A percentile compares a stretch with the other conserved stretches of the same genome.
Evolutionary conservation across 2,329 filamentous ascomycete genomes (phyloP).

Genomic region (Parascedosporium putredinis): DNA sequence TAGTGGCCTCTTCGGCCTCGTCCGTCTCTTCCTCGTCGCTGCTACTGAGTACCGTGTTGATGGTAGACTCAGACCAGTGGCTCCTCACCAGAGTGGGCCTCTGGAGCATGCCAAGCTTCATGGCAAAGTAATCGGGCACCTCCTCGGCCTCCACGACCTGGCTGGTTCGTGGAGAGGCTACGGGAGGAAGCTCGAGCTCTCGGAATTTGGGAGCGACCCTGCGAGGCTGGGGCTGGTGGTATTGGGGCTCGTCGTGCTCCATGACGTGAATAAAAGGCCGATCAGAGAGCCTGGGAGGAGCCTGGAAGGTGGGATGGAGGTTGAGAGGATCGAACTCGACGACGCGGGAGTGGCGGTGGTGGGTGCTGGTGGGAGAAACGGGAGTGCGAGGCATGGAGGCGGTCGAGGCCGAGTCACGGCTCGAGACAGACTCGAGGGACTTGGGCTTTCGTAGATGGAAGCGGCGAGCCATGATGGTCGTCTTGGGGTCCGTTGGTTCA

Average conservation of each 20-base stretch:
- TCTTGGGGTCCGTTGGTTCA: neutral
- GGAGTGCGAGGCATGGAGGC: constrained; percentile 13
- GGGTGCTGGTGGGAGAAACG: constrained; percentile 10
- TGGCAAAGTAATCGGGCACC: constrained; percentile 22
- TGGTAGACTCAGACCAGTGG: constrained; percentile 33
- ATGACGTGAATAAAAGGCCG: constrained; percentile 19
- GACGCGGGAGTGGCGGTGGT: constrained; percentile 17
- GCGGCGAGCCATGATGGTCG: constrained; percentile 16
- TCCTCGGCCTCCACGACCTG: constrained; percentile 11
- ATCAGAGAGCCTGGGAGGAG: constrained; percentile 12
- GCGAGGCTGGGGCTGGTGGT: neutral
- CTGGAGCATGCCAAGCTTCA: constrained; percentile 15
- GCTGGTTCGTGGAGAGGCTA: constrained; percentile 17
- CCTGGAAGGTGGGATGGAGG: constrained; percentile 23
- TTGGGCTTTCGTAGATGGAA: constrained; percentile 31
- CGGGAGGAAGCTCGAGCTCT: constrained; percentile 15
- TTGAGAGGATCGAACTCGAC: constrained; percentile 22
- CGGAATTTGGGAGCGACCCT: constrained; percentile 12
- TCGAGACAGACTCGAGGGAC: constrained; percentile 25
- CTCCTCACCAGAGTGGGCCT: constrained; percentile 22
- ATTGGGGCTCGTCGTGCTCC: constrained; percentile 15
- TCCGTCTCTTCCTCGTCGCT: constrained; percentile 15
- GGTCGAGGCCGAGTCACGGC: constrained; percentile 19
- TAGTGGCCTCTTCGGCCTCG: constrained; percentile 15
- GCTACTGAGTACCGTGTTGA: constrained; percentile 19